Evolutionary conservation across 805 yeast genomes (phyloP).

Genomic region (Metschnikowia anglica): DNA sequence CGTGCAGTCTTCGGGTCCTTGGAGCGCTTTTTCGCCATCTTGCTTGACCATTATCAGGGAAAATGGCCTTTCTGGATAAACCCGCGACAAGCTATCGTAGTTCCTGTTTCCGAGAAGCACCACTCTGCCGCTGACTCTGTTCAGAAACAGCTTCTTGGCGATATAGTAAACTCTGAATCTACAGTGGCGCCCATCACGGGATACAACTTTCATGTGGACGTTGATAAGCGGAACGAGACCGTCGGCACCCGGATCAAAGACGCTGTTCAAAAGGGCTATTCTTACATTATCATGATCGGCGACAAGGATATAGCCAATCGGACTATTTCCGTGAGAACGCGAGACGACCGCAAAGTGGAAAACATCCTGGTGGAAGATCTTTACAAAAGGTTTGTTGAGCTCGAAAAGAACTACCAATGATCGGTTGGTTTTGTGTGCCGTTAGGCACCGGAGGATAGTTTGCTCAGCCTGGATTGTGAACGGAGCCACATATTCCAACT

Average conservation of each 20-base stretch:
- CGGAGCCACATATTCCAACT: too few species aligned
- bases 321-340: conserved; percentile 61
- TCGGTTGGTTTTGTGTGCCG: too few species aligned
- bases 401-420: conserved; percentile 51
- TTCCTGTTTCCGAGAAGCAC: conserved; percentile 75
- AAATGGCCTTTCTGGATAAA: conserved; percentile 98
- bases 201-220: conserved; percentile 67
- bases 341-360: conserved; percentile 47
- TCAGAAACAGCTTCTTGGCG: conserved; percentile 47
- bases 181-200: conserved; percentile 56
- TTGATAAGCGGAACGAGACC: conserved; percentile 73
- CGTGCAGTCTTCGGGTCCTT: conserved; percentile 94
- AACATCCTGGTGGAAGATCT: conserved; percentile 52
- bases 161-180: conserved; percentile 29
- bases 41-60: conserved; percentile 87
- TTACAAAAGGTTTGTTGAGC: conserved; percentile 48
- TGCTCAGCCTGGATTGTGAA: too few species aligned
- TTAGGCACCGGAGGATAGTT: too few species aligned
- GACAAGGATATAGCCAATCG: conserved; percentile 70
- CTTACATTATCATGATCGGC: conserved; percentile 81
- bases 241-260: conserved; percentile 79
- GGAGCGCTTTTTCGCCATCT: conserved; percentile 86
- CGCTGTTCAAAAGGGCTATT: conserved; percentile 70
- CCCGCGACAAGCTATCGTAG: conserved; percentile 83
- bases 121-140: conserved; percentile 52